phyloP scores from a whole-genome alignment of 768 basidiomycete genomes.

The Bullera alba region DNA sequence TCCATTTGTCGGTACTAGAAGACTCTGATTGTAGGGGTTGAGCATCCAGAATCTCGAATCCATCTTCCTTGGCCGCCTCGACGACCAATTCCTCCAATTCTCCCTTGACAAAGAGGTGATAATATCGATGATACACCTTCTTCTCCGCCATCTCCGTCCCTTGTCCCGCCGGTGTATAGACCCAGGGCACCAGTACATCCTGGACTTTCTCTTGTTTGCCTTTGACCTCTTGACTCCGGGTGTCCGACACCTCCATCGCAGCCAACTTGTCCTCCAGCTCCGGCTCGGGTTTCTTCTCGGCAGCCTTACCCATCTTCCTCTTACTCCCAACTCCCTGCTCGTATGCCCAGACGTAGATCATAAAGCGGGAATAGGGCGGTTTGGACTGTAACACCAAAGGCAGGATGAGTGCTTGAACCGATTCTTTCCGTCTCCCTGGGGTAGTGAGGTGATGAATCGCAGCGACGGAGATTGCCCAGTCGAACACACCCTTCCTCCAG shows the following conservation, averaged over 20 bases:
- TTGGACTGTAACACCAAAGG: conserved; percentile 14
- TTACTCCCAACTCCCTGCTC: conserved; percentile 85
- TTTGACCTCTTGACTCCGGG: background rate
- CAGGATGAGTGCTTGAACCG: conserved; percentile 54
- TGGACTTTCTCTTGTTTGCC: conserved; percentile 21
- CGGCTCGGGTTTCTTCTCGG: conserved; percentile 6
- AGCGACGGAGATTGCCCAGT: conserved; percentile 94
- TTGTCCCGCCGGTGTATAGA: conserved; percentile 14
- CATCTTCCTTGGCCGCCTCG: conserved; percentile 56
- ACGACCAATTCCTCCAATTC: conserved; percentile 63
- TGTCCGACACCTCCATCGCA: background rate
- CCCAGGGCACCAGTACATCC: conserved; percentile 45
- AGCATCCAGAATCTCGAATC: conserved; percentile 12
- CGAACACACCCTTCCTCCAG: conserved; percentile 80
- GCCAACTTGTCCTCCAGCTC: conserved; percentile 9
- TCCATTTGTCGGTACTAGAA: conserved; percentile 19
- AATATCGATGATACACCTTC: conserved; percentile 76
- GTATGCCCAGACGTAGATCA: conserved; percentile 95
- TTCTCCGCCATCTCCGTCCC: conserved; percentile 1
- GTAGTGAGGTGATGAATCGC: conserved; percentile 95
- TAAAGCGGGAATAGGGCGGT: conserved; percentile 53
- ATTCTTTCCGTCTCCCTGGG: conserved; percentile 59
- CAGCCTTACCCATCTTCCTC: conserved; percentile 54
- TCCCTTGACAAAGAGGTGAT: conserved; percentile 84
- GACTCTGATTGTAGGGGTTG: background rate